These are phyloP conservation scores for Pleurotus tuber-regium DNA, from an alignment of 768 basidiomycete species.

Conservation along the genomic window DNA sequence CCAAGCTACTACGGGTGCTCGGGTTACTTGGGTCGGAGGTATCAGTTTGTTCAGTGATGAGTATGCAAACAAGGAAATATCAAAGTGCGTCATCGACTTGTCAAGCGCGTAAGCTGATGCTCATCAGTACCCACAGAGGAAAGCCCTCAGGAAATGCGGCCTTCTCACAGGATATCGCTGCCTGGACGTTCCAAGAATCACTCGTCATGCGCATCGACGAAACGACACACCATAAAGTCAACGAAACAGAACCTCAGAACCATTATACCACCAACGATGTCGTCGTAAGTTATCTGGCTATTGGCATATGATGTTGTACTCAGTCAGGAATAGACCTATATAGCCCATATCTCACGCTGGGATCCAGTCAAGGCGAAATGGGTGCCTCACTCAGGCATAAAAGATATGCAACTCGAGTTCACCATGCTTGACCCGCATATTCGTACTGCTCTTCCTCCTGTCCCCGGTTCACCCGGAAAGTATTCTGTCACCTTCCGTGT, in stretches of 20 bases:
- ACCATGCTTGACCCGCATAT: constrained; percentile 99
- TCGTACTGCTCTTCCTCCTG: constrained; percentile 70
- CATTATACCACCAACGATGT: constrained; percentile 86
- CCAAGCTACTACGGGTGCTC: constrained; percentile 76
- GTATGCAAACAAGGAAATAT: constrained; percentile 60
- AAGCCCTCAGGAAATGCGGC: constrained; percentile 70
- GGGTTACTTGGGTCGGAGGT: constrained; percentile 81
- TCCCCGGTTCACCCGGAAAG: constrained; percentile 53
- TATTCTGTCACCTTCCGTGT: constrained; percentile 86
- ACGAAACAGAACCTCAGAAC: constrained; percentile 58
- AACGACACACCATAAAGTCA: constrained; percentile 69
- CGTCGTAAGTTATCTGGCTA: constrained; percentile 47
- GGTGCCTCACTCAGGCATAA: constrained; percentile 67
- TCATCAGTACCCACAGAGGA: constrained; percentile 36
- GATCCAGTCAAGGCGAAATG: constrained; percentile 55
- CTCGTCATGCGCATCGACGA: constrained; percentile 76
- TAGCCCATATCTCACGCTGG: constrained; percentile 69
- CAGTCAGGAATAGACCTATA: constrained; percentile 57
- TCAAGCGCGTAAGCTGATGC: not conserved
- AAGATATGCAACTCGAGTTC: constrained; percentile 91
- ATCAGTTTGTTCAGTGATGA: constrained; percentile 78
- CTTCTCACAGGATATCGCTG: constrained; percentile 70
- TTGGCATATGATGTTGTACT: constrained; percentile 2
- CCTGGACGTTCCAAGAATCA: constrained; percentile 91
- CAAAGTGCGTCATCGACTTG: constrained; percentile 41